These are phyloP conservation scores for Setaria italica DNA, from an alignment of 202 grass and related monocot species.

Conservation along the genomic window DNA sequence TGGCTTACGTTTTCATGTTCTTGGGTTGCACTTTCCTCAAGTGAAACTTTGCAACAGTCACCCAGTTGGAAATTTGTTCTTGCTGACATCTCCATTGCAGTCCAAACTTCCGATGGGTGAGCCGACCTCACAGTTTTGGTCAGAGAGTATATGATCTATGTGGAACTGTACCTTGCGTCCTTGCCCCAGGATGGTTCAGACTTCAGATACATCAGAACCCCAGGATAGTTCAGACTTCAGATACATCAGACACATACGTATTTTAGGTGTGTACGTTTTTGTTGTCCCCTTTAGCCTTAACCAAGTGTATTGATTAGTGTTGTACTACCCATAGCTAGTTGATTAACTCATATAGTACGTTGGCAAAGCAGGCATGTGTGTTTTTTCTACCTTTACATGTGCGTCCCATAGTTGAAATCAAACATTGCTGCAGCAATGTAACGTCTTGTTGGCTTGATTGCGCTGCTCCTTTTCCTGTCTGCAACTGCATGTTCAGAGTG, in stretches of 20 bases:
- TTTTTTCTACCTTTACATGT: conserved; percentile 4
- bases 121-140: not conserved
- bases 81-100: not conserved
- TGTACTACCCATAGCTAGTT: not conserved
- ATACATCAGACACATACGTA: not conserved
- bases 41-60: conserved; percentile 36
- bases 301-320: conserved; percentile 16
- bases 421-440: not conserved
- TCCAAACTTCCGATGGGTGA: not conserved
- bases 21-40: conserved; percentile 75
- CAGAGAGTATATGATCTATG: not conserved
- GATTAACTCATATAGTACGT: not conserved
- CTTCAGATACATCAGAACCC: not conserved
- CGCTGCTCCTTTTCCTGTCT: not conserved
- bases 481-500: not conserved
- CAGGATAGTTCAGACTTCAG: not conserved
- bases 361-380: not conserved
- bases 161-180: not conserved
- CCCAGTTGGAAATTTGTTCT: not conserved
- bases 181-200: not conserved
- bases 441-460: not conserved
- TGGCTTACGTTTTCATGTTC: conserved; percentile 79
- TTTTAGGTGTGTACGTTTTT: not conserved
- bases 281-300: not conserved
- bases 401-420: not conserved